Evolutionary conservation across 768 basidiomycete species (phyloP).

Genomic region (Boletus pseudopeckii): DNA sequence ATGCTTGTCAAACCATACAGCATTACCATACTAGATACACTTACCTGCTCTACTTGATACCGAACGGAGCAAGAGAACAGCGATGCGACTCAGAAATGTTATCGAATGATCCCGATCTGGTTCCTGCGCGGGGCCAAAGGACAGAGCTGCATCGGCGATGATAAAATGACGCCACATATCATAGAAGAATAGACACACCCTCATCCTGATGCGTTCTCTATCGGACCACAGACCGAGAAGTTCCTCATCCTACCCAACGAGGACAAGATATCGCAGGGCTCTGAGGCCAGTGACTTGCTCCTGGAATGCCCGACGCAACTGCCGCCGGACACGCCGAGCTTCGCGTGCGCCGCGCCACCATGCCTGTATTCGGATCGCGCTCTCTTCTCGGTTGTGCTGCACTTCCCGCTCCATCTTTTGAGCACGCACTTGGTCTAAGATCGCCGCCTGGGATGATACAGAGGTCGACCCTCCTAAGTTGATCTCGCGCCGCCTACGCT

Average conservation of each 20-base stretch:
- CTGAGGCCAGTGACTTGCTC: constrained; percentile 49
- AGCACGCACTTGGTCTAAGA: constrained; percentile 62
- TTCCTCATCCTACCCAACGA: constrained; percentile 48
- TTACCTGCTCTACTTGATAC: constrained; percentile 49
- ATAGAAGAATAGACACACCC: constrained; percentile 10
- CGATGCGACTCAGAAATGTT: constrained; percentile 51
- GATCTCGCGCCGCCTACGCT: constrained; percentile 56
- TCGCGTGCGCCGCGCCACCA: constrained; percentile 62
- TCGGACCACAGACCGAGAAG: constrained; percentile 34
- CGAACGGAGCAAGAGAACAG: constrained; percentile 49
- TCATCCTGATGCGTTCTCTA: constrained; percentile 19
- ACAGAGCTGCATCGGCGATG: constrained; percentile 29
- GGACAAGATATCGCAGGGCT: constrained; percentile 61
- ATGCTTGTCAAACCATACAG: background rate
- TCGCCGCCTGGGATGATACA: constrained; percentile 47
- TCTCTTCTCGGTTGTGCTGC: constrained; percentile 52
- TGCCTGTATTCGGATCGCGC: constrained; percentile 59
- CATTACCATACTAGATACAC: constrained; percentile 18
- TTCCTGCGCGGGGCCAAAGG: constrained; percentile 40
- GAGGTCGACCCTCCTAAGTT: constrained; percentile 71
- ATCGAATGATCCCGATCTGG: constrained; percentile 51
- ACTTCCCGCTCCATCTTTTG: constrained; percentile 56
- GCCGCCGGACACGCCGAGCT: constrained; percentile 36
- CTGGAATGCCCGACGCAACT: constrained; percentile 49
- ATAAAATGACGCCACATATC: background rate